A percentile compares a stretch with the other conserved stretches of the same genome.
Evolutionary conservation across 2,329 filamentous ascomycete species (phyloP).

Genomic region (Albophoma yamanashiensis): DNA sequence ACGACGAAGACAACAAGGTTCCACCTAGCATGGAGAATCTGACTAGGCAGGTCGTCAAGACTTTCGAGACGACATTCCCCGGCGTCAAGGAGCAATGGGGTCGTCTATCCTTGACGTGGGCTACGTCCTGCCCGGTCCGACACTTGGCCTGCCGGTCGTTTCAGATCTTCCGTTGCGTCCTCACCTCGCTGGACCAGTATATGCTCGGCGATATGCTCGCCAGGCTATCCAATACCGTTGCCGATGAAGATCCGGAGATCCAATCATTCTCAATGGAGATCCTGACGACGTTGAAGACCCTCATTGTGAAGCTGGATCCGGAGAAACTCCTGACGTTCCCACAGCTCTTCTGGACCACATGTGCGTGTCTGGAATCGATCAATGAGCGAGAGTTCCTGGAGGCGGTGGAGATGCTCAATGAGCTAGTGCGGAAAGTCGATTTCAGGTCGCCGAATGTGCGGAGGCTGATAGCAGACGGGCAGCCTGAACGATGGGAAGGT

Average conservation of each 20-base stretch:
- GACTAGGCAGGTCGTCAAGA: constrained; percentile 69
- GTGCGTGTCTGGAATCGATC: constrained; percentile 91
- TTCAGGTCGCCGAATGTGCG: constrained; percentile 61
- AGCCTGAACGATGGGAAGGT: constrained; percentile 82
- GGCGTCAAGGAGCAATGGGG: constrained; percentile 87
- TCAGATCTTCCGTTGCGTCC: constrained; percentile 90
- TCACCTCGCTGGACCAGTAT: constrained; percentile 78
- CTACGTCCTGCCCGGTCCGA: constrained; percentile 88
- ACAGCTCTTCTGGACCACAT: constrained; percentile 96
- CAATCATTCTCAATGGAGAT: constrained; percentile 98
- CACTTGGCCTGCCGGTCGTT: constrained; percentile 95
- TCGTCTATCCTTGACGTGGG: constrained; percentile 84
- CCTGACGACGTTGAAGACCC: constrained; percentile 80
- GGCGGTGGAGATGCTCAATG: constrained; percentile 82
- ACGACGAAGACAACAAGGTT: constrained; percentile 67
- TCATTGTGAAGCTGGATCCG: constrained; percentile 75
- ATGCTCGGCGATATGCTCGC: constrained; percentile 98
- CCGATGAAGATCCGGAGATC: constrained; percentile 87
- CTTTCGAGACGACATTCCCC: constrained; percentile 77
- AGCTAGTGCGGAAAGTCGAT: constrained; percentile 75
- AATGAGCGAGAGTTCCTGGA: constrained; percentile 93
- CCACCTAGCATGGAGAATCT: constrained; percentile 81
- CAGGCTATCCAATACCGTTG: constrained; percentile 89
- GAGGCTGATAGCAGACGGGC: constrained; percentile 61
- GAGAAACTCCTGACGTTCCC: constrained; percentile 80